These are phyloP conservation scores for Escovopsis weberi DNA, from an alignment of 2,329 filamentous ascomycete species.

Conservation along the genomic window DNA sequence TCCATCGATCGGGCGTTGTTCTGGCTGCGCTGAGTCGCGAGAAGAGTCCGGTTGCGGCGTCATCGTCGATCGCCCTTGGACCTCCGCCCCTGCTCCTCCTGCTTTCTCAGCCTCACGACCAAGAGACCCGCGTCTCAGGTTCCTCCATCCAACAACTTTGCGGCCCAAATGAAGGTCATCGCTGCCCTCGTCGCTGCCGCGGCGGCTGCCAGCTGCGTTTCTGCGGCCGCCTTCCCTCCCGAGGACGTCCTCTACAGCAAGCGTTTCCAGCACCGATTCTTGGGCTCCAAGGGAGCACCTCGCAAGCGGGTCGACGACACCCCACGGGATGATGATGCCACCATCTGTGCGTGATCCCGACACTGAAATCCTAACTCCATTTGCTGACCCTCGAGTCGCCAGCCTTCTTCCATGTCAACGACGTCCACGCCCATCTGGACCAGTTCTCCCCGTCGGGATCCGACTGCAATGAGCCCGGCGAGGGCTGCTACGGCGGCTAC, in stretches of 20 bases:
- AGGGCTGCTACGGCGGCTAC: slow-evolving; percentile 51
- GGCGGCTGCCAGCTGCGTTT: slow-evolving; percentile 12
- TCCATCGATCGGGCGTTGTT: too few relatives aligned
- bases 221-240: slow-evolving; percentile 33
- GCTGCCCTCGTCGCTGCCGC: slow-evolving; percentile 16
- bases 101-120: background rate
- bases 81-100: background rate
- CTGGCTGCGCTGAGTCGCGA: too few relatives aligned
- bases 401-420: slow-evolving; percentile 56
- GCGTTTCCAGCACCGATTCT: slow-evolving; percentile 32
- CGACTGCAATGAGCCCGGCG: slow-evolving; percentile 40
- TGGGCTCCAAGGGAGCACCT: slow-evolving; percentile 26
- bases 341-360: slow-evolving; percentile 27
- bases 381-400: background rate
- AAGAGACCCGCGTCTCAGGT: background rate
- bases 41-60: background rate
- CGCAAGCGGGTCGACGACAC: too few relatives aligned
- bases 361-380: background rate
- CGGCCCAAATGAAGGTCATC: slow-evolving; percentile 2
- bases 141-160: background rate
- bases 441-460: slow-evolving; percentile 46
- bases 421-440: slow-evolving; percentile 53
- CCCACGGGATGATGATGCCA: slow-evolving; percentile 22
- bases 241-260: slow-evolving; percentile 36
- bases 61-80: background rate